phyloP scores from a whole-genome alignment of 352 stramenopile species.

The Phytophthora hybrid region DNA sequence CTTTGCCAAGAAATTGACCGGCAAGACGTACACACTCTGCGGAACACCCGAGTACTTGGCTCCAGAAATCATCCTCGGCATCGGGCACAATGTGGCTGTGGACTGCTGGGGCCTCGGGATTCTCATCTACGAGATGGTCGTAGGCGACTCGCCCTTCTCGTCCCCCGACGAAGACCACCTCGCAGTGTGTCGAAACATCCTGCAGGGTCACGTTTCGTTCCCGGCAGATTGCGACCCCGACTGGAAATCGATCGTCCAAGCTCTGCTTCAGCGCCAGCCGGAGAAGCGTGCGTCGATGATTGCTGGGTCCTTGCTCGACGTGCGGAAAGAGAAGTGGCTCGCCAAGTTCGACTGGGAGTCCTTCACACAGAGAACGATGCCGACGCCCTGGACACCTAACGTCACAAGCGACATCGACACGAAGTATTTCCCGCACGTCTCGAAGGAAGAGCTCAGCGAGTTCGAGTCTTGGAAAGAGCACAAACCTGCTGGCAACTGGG shows the following conservation, averaged over 20 bases:
- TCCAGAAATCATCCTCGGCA: slow-evolving; percentile 89
- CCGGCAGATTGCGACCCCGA: slow-evolving; percentile 54
- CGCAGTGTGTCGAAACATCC: slow-evolving; percentile 95
- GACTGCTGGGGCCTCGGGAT: slow-evolving; percentile 97
- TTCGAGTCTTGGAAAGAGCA: slow-evolving; percentile 49
- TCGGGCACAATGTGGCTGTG: slow-evolving; percentile 85
- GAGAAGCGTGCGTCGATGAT: slow-evolving; percentile 53
- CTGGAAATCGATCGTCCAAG: slow-evolving; percentile 52
- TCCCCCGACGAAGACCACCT: slow-evolving; percentile 93
- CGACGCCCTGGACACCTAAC: slow-evolving; percentile 55
- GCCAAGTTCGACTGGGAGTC: slow-evolving; percentile 55
- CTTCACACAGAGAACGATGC: slow-evolving; percentile 40
- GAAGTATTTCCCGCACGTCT: slow-evolving; percentile 50
- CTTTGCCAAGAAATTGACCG: slow-evolving; percentile 80
- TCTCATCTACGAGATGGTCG: slow-evolving; percentile 97
- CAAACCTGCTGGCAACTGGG: slow-evolving; percentile 44
- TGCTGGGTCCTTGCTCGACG: slow-evolving; percentile 31
- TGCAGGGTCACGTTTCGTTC: slow-evolving; percentile 94
- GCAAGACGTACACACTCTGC: slow-evolving; percentile 81
- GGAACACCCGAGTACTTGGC: slow-evolving; percentile 86
- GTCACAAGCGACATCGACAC: slow-evolving; percentile 48
- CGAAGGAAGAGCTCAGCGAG: slow-evolving; percentile 41
- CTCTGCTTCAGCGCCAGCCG: slow-evolving; percentile 54
- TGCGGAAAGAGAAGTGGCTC: slow-evolving; percentile 51
- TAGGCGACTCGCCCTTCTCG: slow-evolving; percentile 95